Base-by-base conservation (phyloP, 108 stramenopile genomes). In the Fistulifera solaris region DNA sequence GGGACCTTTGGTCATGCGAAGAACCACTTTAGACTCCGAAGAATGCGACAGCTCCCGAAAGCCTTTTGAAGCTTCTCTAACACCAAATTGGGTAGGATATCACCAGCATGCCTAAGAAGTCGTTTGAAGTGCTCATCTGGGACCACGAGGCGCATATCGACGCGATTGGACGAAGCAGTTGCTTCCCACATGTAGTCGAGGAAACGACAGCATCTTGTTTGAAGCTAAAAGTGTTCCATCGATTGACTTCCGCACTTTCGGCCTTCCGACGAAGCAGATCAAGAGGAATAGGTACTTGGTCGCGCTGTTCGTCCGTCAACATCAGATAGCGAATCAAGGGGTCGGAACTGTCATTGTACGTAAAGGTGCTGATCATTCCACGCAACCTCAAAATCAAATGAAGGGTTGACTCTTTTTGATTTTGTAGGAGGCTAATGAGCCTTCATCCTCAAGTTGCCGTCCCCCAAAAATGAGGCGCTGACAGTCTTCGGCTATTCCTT, bases 391-490 rank as follows among this genome's bases (percentile, higher is more conserved):
- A 54, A 13, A 73, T 62, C 56, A 80, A 48, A 31, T 75, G 78
- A 50, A 71, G 50, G 10, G 67, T 70, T 41, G 56, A 59, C 39
- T 66, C 72, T 47, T 76, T 57, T 56, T 70, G 53, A 86, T 75
- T 55, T 83, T 76, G 71, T 78, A 86, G 59, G 77, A 71, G 0
- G 43, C 48, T n/a, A 86, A 52, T 12, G 79, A 76, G 17, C 56
- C 47, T n/a, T 75, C 71, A 40, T 86, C 81, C 54, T 83, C 79
- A 7, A 86, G 66, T 53, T 78, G 73, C 62, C 68, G 71, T 50
- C 80, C 80, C 18, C 72, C 77, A 50, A 87, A 77, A 40, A 75
- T 73, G 49, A 82, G 48, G 44, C 70, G 70, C 42, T 79, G 82
- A 55, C 77, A 61, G 23, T 69, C 61, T 38, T 46, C 38, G 13